Percentiles rank a stretch among this genome's conserved stretches.
Conservation (phyloP, 169 alveolate species). For the Plasmodium ovale region DNA sequence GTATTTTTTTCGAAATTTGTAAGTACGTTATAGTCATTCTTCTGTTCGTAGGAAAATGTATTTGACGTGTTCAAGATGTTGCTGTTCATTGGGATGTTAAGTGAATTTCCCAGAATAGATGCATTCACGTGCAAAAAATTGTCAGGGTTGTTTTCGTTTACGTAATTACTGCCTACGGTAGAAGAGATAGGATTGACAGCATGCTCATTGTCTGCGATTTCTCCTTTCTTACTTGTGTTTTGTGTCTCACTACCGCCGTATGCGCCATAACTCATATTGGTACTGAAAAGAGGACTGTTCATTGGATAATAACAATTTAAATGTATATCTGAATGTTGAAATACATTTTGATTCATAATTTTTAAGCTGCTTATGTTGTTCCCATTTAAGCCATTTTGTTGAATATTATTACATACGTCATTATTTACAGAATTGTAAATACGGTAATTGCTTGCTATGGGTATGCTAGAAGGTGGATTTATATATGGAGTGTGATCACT, state of each 20-base stretch:
- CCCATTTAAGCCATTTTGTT: background rate
- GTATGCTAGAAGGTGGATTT: background rate
- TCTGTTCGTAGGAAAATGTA: background rate
- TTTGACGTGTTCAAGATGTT: constrained; percentile 10
- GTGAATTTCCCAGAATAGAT: background rate
- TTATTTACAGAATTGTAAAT: background rate
- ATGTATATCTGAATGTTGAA: background rate
- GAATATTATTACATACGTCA: background rate
- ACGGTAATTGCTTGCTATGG: background rate
- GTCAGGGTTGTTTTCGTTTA: background rate
- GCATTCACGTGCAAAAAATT: background rate
- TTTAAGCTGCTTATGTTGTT: background rate
- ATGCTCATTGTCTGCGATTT: background rate
- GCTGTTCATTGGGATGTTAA: background rate
- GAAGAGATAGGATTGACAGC: background rate
- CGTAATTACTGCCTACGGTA: background rate
- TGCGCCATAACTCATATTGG: constrained; percentile 3
- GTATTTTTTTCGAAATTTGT: background rate
- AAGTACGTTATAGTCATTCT: background rate
- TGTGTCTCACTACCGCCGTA: background rate
- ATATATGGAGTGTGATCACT: constrained; percentile 7
- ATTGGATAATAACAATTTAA: constrained; percentile 15
- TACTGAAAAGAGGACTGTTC: constrained; percentile 1
- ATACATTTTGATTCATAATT: background rate
- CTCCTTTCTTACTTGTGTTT: constrained; percentile 18